A percentile compares a stretch with the other conserved stretches of the same genome.
Evolutionary conservation across 1,284 basidiomycete species (phyloP).

Genomic region (Schizophyllum commune): DNA sequence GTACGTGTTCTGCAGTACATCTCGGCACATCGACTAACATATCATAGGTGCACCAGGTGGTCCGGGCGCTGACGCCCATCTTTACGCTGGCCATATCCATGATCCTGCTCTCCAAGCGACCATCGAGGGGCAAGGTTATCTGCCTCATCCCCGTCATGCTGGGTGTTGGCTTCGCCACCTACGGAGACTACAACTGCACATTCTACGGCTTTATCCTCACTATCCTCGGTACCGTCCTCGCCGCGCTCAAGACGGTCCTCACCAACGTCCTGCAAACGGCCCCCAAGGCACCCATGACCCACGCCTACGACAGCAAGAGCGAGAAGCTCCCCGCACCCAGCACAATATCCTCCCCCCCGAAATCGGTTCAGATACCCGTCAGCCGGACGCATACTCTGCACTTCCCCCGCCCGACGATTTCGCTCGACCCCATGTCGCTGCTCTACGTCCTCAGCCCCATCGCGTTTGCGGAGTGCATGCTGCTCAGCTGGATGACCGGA

Average conservation of each 20-base stretch:
- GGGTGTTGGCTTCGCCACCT: slow-evolving; percentile 90
- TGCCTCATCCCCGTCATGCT: slow-evolving; percentile 83
- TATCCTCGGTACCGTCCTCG: slow-evolving; percentile 82
- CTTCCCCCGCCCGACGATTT: slow-evolving; percentile 6
- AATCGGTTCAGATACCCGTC: background rate
- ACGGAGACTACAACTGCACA: slow-evolving; percentile 88
- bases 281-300: slow-evolving; percentile 12
- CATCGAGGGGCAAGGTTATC: slow-evolving; percentile 53
- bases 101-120: slow-evolving; percentile 42
- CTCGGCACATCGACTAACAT: slow-evolving; percentile 2
- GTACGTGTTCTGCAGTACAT: slow-evolving; percentile 38
- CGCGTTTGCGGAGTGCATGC: slow-evolving; percentile 79
- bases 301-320: background rate
- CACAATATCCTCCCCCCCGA: background rate
- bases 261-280: slow-evolving; percentile 73
- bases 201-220: slow-evolving; percentile 77
- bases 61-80: slow-evolving; percentile 83
- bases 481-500: slow-evolving; percentile 70
- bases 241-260: slow-evolving; percentile 85
- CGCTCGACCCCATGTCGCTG: slow-evolving; percentile 68
- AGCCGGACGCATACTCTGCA: background rate
- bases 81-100: slow-evolving; percentile 80
- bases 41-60: slow-evolving; percentile 85
- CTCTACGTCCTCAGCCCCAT: slow-evolving; percentile 81
- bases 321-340: background rate